These are phyloP conservation scores for Penicillium frequentans DNA, from an alignment of 2,329 filamentous ascomycete species.

Conservation along the genomic window DNA sequence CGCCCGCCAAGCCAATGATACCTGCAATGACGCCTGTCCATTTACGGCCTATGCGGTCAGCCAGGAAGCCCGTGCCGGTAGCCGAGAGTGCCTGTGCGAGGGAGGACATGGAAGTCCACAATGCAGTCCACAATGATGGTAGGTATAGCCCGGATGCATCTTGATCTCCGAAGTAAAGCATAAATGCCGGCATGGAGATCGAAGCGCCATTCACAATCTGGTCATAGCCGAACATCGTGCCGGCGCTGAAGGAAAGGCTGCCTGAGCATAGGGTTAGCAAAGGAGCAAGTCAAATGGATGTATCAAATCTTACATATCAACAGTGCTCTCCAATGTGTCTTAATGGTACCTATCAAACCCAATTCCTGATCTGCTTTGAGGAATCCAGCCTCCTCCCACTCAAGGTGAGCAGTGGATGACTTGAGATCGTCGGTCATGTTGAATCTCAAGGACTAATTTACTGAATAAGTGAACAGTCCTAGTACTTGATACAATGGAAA, in stretches of 20 bases:
- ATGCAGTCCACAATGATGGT: slow-evolving; percentile 19
- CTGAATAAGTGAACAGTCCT: background rate
- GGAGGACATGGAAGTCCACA: slow-evolving; percentile 24
- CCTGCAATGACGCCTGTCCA: slow-evolving; percentile 33
- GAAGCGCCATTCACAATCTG: slow-evolving; percentile 8
- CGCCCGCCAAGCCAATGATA: slow-evolving; percentile 18
- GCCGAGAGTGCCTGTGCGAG: slow-evolving; percentile 21
- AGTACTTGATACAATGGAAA: background rate
- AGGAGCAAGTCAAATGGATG: background rate
- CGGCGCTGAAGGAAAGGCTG: slow-evolving; percentile 2
- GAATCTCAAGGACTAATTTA: background rate
- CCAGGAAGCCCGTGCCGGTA: slow-evolving; percentile 28
- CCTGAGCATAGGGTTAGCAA: background rate
- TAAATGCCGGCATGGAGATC: slow-evolving; percentile 11
- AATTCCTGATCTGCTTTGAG: background rate
- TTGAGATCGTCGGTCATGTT: background rate
- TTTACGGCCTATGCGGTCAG: slow-evolving; percentile 36
- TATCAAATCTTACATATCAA: background rate
- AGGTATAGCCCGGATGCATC: slow-evolving; percentile 11
- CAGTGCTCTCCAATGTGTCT: background rate
- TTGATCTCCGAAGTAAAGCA: slow-evolving; percentile 8
- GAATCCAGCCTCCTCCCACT: background rate
- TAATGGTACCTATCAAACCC: background rate
- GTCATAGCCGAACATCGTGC: slow-evolving; percentile 8
- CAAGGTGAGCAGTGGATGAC: background rate